Evolutionary conservation across 208 protist genomes (phyloP).

Genomic region (Blastocrithidia nonstop): DNA sequence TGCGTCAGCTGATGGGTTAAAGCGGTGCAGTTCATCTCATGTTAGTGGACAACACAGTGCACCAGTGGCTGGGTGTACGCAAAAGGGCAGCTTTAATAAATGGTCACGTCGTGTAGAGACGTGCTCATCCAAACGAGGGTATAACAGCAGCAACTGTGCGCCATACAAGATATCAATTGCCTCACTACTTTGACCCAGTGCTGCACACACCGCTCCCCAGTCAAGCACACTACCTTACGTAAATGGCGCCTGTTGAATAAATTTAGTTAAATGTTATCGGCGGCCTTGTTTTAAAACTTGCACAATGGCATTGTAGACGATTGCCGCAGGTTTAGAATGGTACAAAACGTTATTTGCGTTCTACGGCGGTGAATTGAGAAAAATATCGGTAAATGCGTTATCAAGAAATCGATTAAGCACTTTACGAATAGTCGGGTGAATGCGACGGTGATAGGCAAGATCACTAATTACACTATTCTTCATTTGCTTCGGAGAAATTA

Average conservation of each 20-base stretch:
- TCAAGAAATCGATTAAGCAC: slow-evolving; percentile 34
- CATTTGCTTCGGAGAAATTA: slow-evolving; percentile 42
- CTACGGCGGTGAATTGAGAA: slow-evolving; percentile 21
- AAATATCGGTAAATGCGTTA: slow-evolving; percentile 46
- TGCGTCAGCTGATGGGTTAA: slow-evolving; percentile 47
- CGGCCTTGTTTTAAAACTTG: slow-evolving; percentile 55
- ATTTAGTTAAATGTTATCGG: slow-evolving; percentile 34
- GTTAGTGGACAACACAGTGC: slow-evolving; percentile 75
- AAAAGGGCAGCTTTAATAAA: slow-evolving; percentile 97
- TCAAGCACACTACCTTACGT: slow-evolving; percentile 44
- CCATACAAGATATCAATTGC: slow-evolving; percentile 32
- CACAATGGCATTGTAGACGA: slow-evolving; percentile 53
- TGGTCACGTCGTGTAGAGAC: slow-evolving; percentile 95
- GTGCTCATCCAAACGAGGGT: slow-evolving; percentile 94
- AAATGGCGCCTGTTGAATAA: slow-evolving; percentile 34
- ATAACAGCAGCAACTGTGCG: slow-evolving; percentile 72
- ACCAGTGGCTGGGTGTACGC: slow-evolving; percentile 90
- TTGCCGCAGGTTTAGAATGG: slow-evolving; percentile 32
- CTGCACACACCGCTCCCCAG: slow-evolving; percentile 22
- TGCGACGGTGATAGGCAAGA: slow-evolving; percentile 49
- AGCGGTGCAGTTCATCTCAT: slow-evolving; percentile 40
- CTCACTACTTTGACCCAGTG: slow-evolving; percentile 28
- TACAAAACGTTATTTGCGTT: slow-evolving; percentile 66
- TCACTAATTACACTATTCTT: slow-evolving; percentile 38
- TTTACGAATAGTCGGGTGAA: slow-evolving; percentile 65